These are phyloP conservation scores for Thermothielavioides terrestris DNA, from an alignment of 495 filamentous ascomycete genomes.

Conservation along the genomic window DNA sequence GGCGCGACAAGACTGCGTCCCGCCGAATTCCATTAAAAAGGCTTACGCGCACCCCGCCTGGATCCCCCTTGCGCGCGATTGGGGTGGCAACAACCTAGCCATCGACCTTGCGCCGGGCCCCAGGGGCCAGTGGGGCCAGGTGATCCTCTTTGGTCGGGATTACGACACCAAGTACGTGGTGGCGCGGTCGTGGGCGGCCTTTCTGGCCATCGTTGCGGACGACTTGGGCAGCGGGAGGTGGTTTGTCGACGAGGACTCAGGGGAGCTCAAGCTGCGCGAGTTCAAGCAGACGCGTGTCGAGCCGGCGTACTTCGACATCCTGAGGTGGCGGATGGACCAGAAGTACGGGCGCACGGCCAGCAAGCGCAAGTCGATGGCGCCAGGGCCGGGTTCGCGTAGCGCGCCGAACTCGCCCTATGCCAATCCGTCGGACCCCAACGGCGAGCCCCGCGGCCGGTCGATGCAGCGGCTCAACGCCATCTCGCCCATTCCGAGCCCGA, in stretches of 20 bases:
- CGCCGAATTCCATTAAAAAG: conserved; percentile 76
- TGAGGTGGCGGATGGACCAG: conserved; percentile 90
- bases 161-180: conserved; percentile 98
- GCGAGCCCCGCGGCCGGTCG: conserved; percentile 43
- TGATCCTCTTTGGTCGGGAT: conserved; percentile 93
- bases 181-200: conserved; percentile 82
- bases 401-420: conserved; percentile 45
- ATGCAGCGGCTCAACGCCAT: conserved; percentile 45
- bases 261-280: conserved; percentile 84
- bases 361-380: conserved; percentile 36
- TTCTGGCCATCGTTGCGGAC: conserved; percentile 80
- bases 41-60: conserved; percentile 90
- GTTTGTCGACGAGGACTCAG: conserved; percentile 81
- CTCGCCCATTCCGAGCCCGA: conserved; percentile 46
- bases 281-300: conserved; percentile 83
- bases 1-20: conserved; percentile 79
- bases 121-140: conserved; percentile 84
- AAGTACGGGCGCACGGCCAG: conserved; percentile 65
- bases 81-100: conserved; percentile 95
- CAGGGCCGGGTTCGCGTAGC: conserved; percentile 32
- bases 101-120: conserved; percentile 91
- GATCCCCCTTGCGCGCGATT: conserved; percentile 94
- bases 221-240: conserved; percentile 81
- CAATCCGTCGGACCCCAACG: conserved; percentile 38
- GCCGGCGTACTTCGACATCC: conserved; percentile 88